phyloP scores from a whole-genome alignment of 2,329 filamentous ascomycete genomes.

The Sporothrix dimorphospora region DNA sequence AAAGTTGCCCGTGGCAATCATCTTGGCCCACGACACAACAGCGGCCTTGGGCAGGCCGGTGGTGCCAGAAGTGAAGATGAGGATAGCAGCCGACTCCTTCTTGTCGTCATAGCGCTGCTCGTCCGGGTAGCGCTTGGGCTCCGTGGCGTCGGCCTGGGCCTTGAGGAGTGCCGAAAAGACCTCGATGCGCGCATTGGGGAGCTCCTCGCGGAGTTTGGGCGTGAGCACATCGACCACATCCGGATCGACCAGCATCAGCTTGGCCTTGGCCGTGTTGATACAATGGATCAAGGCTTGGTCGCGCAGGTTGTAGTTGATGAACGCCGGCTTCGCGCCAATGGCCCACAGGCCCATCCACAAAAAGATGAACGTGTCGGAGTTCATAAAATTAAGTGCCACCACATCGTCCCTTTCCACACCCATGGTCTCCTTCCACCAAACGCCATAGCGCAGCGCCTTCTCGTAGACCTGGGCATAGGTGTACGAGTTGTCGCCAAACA shows the following conservation, averaged over 20 bases:
- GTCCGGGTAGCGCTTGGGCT: conserved; percentile 62
- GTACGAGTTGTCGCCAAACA: conserved; percentile 69
- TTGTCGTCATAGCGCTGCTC: conserved; percentile 55
- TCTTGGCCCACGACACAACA: conserved; percentile 73
- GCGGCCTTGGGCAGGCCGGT: conserved; percentile 83
- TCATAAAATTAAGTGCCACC: conserved; percentile 80
- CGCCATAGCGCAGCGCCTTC: conserved; percentile 69
- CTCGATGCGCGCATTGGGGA: conserved; percentile 60
- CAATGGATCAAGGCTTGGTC: conserved; percentile 75
- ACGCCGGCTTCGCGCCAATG: conserved; percentile 79
- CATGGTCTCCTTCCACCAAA: conserved; percentile 69
- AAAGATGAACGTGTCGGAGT: conserved; percentile 77
- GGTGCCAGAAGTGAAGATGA: conserved; percentile 86
- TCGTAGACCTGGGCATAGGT: conserved; percentile 79
- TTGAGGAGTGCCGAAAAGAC: conserved; percentile 63
- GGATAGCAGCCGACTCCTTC: conserved; percentile 63
- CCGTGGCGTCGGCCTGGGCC: conserved; percentile 54
- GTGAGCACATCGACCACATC: conserved; percentile 58
- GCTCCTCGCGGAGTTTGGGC: conserved; percentile 58
- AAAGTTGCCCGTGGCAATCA: conserved; percentile 57
- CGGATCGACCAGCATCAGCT: conserved; percentile 70
- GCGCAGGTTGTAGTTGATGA: conserved; percentile 84
- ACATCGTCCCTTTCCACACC: conserved; percentile 71
- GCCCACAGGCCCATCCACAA: conserved; percentile 79
- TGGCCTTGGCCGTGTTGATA: conserved; percentile 67